Evolutionary conservation across 2,329 filamentous ascomycete genomes (phyloP), one percentile per base, ranked within the genome.

Genomic region (Acarospora socialis): DNA sequence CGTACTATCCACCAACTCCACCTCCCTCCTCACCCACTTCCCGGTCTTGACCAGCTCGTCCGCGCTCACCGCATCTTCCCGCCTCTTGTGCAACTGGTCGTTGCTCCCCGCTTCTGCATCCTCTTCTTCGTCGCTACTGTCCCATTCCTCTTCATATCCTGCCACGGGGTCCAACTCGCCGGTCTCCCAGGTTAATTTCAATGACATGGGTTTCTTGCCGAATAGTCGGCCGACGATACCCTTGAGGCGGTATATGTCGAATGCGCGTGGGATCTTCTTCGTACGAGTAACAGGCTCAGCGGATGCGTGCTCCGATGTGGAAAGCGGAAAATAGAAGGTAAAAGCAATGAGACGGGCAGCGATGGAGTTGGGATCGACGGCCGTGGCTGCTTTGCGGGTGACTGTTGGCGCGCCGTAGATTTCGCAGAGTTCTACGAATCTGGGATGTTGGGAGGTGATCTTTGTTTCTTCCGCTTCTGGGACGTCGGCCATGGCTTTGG

Each of bases 91-190:
- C 36, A 16, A 39, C 17, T 30, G 39, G 14, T 24, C 30, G 28
- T 27, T 21, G 7, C 22, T 18, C 21, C 22, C 27, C 32, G 14
- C 35, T 23, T 12, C 33, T 23, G 39, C 51, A 4, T 45, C 52
- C 22, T 48, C 48, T 5, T 53, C 47, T 17, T 52, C 55, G 19
- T 60, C 57, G 24, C 62, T 54, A 22, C 55, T 54, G 17, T 56
- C 66, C 25, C 71, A 71, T 18, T 67, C 65, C 4, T 70, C 65
- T 39, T 73, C 66, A 43, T 73, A 70, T 38, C 69, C 66, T 6
- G 68, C 68, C 0, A 83, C 74, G 0, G 81, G 81, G 52, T 93
- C 83, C 73, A 79, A 82, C 53, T 94, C 86, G 13, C 82, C 81
- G 6, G 84, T 93, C 58, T 93, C 83, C 79, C 82, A 92, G 1